phyloP scores from a whole-genome alignment of 2,329 filamentous ascomycete genomes.

The Rhynchosporium graminicola region DNA sequence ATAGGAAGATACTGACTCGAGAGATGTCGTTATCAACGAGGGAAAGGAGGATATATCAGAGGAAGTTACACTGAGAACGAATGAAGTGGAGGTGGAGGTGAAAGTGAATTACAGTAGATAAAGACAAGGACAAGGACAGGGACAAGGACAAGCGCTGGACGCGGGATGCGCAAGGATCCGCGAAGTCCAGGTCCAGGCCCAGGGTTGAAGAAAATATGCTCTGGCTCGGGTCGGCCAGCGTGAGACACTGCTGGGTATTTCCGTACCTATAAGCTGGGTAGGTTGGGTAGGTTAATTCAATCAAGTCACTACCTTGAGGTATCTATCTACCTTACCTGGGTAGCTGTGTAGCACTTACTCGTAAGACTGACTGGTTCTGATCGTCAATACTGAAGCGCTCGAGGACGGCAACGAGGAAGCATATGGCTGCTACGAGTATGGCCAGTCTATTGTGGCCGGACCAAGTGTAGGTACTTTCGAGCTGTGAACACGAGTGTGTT shows the following conservation, averaged over 20 bases:
- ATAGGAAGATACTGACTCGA: neutral
- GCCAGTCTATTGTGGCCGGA: neutral
- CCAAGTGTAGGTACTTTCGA: too few species aligned
- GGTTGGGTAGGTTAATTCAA: too few species aligned
- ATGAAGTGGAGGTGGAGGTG: neutral
- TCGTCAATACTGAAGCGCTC: too few species aligned
- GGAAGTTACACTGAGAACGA: neutral
- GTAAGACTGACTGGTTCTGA: too few species aligned
- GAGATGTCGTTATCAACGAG: neutral
- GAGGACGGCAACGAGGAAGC: neutral
- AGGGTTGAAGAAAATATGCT: neutral
- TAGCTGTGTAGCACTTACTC: too few species aligned
- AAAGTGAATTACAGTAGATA: neutral
- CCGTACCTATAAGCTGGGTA: too few species aligned
- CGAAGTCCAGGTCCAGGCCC: neutral
- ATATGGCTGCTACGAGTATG: neutral
- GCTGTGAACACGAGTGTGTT: too few species aligned
- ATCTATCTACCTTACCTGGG: too few species aligned
- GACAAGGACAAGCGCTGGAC: conserved; percentile 10
- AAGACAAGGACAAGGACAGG: too few species aligned
- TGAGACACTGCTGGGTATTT: too few species aligned
- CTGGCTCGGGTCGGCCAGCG: neutral
- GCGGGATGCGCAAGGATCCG: neutral
- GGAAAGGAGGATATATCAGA: neutral
- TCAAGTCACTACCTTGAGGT: too few species aligned